Evolutionary conservation across 2,329 filamentous ascomycete species (phyloP).

Genomic region (Coniochaeta pulveracea): DNA sequence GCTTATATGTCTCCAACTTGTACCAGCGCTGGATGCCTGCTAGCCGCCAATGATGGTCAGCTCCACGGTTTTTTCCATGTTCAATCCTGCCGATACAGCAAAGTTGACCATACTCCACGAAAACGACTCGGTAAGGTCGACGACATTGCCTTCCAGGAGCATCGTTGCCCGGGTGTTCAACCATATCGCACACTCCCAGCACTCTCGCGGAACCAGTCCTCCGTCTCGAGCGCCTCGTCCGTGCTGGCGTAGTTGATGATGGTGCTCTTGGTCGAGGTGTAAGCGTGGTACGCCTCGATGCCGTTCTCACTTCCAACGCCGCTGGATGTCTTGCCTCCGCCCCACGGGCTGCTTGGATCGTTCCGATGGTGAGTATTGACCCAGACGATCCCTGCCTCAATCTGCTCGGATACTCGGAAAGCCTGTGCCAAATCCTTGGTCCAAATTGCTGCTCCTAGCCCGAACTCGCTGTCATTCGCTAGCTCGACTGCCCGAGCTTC

Average conservation of each 20-base stretch:
- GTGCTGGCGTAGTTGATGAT: slow-evolving; percentile 56
- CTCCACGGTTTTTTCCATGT: too few relatives aligned
- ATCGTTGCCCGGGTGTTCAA: too few relatives aligned
- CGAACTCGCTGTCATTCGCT: slow-evolving; percentile 66
- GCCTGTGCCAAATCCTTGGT: slow-evolving; percentile 64
- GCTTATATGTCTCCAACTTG: too few relatives aligned
- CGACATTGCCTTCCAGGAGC: too few relatives aligned
- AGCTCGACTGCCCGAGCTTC: slow-evolving; percentile 60
- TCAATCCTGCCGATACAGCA: too few relatives aligned
- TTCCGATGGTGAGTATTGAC: slow-evolving; percentile 58
- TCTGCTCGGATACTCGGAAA: slow-evolving; percentile 57
- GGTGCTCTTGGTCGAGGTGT: slow-evolving; percentile 52
- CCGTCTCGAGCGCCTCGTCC: slow-evolving; percentile 35
- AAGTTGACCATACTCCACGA: too few relatives aligned
- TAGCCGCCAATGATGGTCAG: too few relatives aligned
- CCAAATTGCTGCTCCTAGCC: slow-evolving; percentile 68
- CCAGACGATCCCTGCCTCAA: slow-evolving; percentile 54
- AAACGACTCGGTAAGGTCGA: too few relatives aligned
- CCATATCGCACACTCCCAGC: slow-evolving; percentile 48
- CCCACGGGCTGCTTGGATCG: slow-evolving; percentile 62
- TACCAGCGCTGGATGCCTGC: too few relatives aligned
- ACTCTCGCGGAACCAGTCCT: slow-evolving; percentile 59
- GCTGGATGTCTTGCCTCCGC: slow-evolving; percentile 47
- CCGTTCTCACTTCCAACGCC: slow-evolving; percentile 67
- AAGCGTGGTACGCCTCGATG: slow-evolving; percentile 48